Evolutionary conservation across 257 asterid species (phyloP).

Genomic region (Phtheirospermum japonicum): DNA sequence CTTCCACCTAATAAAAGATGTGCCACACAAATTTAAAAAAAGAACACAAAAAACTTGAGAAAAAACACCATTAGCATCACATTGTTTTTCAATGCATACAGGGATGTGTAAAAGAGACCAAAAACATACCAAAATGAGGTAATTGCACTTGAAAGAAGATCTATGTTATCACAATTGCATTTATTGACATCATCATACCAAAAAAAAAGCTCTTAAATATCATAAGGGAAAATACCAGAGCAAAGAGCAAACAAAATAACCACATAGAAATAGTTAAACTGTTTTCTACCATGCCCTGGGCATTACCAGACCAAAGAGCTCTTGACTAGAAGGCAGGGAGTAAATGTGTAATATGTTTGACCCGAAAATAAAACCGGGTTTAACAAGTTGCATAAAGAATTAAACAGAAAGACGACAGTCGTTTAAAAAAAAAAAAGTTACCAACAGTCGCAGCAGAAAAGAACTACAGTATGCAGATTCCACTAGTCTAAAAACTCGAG

Average conservation of each 20-base stretch:
- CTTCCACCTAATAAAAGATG: slow-evolving; percentile 64
- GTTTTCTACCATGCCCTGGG: too few relatives aligned
- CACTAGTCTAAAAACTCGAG: not conserved
- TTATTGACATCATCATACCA: not conserved
- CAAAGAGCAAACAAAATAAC: not conserved
- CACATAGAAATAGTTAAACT: not conserved
- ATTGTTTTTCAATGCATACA: too few relatives aligned
- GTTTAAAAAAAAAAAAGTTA: not conserved
- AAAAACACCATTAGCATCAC: too few relatives aligned
- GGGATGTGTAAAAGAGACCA: not conserved
- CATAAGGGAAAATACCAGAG: not conserved
- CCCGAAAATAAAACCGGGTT: too few relatives aligned
- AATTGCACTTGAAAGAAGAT: not conserved
- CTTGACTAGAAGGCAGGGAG: too few relatives aligned
- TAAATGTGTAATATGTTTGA: too few relatives aligned
- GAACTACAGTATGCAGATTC: slow-evolving; percentile 11
- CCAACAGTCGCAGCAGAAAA: not conserved
- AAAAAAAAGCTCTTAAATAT: not conserved
- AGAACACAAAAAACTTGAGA: slow-evolving; percentile 3
- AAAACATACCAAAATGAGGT: not conserved
- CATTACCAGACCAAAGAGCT: too few relatives aligned
- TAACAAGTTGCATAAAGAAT: too few relatives aligned
- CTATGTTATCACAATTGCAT: not conserved
- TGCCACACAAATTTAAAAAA: slow-evolving; percentile 20
- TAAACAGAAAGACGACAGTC: too few relatives aligned